Evolutionary conservation across 768 basidiomycete genomes (phyloP).

Genomic region (Pholiota conissans): DNA sequence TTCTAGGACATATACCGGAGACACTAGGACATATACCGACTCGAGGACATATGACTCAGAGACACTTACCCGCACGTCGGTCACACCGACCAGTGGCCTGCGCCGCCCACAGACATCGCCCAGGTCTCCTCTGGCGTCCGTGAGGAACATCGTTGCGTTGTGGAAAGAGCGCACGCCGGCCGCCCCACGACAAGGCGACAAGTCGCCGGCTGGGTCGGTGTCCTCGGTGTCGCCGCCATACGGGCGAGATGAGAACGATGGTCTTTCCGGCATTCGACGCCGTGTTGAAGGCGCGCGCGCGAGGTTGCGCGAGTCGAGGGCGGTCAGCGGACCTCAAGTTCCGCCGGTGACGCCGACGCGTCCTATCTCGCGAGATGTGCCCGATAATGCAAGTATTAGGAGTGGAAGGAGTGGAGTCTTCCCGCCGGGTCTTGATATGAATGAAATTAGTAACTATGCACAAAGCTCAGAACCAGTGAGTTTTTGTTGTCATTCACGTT

Average conservation of each 20-base stretch:
- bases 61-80: slow-evolving; percentile 42
- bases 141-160: slow-evolving; percentile 74
- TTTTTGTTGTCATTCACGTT: slow-evolving; percentile 11
- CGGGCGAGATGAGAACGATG: slow-evolving; percentile 36
- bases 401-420: slow-evolving; percentile 31
- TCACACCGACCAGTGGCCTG: slow-evolving; percentile 52
- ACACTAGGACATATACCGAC: slow-evolving; percentile 9
- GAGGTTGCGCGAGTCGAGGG: slow-evolving; percentile 32
- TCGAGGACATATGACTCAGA: slow-evolving; percentile 16
- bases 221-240: slow-evolving; percentile 34
- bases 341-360: slow-evolving; percentile 22
- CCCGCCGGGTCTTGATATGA: slow-evolving; percentile 45
- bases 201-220: slow-evolving; percentile 18
- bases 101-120: slow-evolving; percentile 67
- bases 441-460: slow-evolving; percentile 46
- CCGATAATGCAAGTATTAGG: slow-evolving; percentile 29
- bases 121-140: slow-evolving; percentile 69
- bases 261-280: slow-evolving; percentile 52
- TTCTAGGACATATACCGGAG: slow-evolving; percentile 23
- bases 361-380: slow-evolving; percentile 21
- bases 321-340: slow-evolving; percentile 18
- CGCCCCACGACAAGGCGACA: background rate
- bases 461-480: slow-evolving; percentile 51
- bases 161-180: slow-evolving; percentile 72
- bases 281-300: slow-evolving; percentile 40